Conservation (phyloP, 2,329 filamentous ascomycete species). For the Corniculantispora saksenae region DNA sequence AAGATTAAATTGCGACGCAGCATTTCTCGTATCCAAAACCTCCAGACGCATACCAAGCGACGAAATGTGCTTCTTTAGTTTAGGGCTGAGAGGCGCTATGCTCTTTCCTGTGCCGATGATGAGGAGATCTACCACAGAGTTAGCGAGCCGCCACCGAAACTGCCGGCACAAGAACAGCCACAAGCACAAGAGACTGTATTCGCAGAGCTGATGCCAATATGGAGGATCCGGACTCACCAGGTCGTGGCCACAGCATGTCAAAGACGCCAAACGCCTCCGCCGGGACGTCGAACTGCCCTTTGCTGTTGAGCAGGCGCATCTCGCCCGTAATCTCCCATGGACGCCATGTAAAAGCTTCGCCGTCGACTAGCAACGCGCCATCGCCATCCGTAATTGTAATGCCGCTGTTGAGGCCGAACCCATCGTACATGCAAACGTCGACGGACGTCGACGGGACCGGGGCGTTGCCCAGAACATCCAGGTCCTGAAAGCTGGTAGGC, state of each 20-base stretch:
- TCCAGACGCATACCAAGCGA: constrained; percentile 83
- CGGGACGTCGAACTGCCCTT: constrained; percentile 78
- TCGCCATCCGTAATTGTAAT: constrained; percentile 67
- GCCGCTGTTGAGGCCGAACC: constrained; percentile 85
- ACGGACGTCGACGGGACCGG: constrained; percentile 79
- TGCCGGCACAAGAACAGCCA: background rate
- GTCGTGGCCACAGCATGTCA: constrained; percentile 80
- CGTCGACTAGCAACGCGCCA: constrained; percentile 77
- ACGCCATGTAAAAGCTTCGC: constrained; percentile 85
- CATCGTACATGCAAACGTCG: constrained; percentile 77
- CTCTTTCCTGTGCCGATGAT: constrained; percentile 82
- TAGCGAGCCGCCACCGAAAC: background rate
- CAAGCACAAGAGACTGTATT: too few species aligned
- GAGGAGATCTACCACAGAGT: constrained; percentile 68
- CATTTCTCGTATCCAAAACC: constrained; percentile 88
- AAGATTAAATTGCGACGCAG: constrained; percentile 91
- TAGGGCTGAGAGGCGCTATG: constrained; percentile 74
- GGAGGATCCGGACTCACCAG: constrained; percentile 56
- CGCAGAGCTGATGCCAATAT: background rate
- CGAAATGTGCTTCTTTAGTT: constrained; percentile 71
- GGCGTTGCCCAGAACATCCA: constrained; percentile 78
- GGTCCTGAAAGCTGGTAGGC: constrained; percentile 65
- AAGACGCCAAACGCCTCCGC: constrained; percentile 73
- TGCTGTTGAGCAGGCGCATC: constrained; percentile 65
- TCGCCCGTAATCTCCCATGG: constrained; percentile 66